Evolutionary conservation across 2,329 filamentous ascomycete species (phyloP).

Genomic region (Pyrenophora graminea): DNA sequence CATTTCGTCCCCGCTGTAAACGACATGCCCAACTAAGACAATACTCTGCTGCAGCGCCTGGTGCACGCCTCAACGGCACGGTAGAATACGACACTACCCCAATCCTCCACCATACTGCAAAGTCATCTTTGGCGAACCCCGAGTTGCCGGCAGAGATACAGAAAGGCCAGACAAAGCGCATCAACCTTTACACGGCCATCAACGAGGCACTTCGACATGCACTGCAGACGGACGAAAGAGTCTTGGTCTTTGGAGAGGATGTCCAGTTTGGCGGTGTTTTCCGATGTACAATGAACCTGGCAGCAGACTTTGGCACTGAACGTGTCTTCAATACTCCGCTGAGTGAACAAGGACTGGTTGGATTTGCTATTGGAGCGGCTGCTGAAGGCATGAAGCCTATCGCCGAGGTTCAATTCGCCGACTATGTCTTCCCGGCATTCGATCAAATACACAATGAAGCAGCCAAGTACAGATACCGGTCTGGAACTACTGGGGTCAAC

Average conservation of each 20-base stretch:
- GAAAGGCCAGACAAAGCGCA: conserved; percentile 74
- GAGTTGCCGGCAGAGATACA: conserved; percentile 71
- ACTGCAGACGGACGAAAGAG: conserved; percentile 79
- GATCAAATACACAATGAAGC: conserved; percentile 95
- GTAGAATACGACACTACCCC: conserved; percentile 84
- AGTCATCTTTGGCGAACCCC: conserved; percentile 69
- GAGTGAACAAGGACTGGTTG: conserved; percentile 90
- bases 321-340: conserved; percentile 96
- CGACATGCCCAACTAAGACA: conserved; percentile 27
- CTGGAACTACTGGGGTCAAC: conserved; percentile 57
- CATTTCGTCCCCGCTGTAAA: conserved; percentile 30
- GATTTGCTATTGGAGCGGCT: conserved; percentile 88
- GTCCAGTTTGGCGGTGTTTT: conserved; percentile 98
- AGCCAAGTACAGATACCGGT: conserved; percentile 81
- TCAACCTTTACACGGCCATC: conserved; percentile 93
- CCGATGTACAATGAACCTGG: conserved; percentile 87
- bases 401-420: conserved; percentile 94
- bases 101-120: conserved; percentile 78
- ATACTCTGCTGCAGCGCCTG: conserved; percentile 56
- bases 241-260: conserved; percentile 93
- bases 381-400: conserved; percentile 91
- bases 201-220: conserved; percentile 87
- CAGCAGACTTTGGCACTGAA: conserved; percentile 82
- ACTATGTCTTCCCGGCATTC: conserved; percentile 91
- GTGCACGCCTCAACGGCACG: conserved; percentile 75